Percentiles rank a stretch among this genome's conserved stretches.
These are phyloP conservation scores for Saitozyma sp. DNA, from an alignment of 768 basidiomycete species.

Conservation along the genomic window DNA sequence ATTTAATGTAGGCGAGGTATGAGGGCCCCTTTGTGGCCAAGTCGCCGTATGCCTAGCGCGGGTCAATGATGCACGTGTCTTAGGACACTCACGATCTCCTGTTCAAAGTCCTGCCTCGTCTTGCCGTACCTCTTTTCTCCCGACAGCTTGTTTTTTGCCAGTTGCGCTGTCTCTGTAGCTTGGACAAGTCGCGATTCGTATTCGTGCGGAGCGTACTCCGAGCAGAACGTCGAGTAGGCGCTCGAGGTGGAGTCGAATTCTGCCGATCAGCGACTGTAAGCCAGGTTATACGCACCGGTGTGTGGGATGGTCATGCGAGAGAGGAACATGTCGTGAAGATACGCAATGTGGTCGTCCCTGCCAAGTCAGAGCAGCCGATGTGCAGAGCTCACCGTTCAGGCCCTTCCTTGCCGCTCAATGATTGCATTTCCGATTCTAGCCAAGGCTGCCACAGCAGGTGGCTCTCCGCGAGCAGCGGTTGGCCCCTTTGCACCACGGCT, in stretches of 20 bases:
- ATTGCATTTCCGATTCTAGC: slow-evolving; percentile 37
- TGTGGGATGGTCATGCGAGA: slow-evolving; percentile 34
- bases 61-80: slow-evolving; percentile 2
- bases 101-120: slow-evolving; percentile 38
- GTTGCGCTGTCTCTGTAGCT: slow-evolving; percentile 71
- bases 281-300: slow-evolving; percentile 18
- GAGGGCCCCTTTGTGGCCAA: slow-evolving; percentile 6
- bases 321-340: slow-evolving; percentile 29
- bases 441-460: slow-evolving; percentile 36
- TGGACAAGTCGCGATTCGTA: slow-evolving; percentile 76
- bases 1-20: slow-evolving; percentile 28
- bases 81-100: slow-evolving; percentile 24
- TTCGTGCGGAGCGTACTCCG: slow-evolving; percentile 67
- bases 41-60: slow-evolving; percentile 6
- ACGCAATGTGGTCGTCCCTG: slow-evolving; percentile 10
- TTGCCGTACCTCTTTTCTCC: slow-evolving; percentile 65
- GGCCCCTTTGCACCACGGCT: slow-evolving; percentile 13
- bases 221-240: slow-evolving; percentile 85
- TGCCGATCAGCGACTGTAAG: slow-evolving; percentile 47
- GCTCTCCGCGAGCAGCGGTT: slow-evolving; percentile 25
- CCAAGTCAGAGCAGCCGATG: neutral
- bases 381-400: slow-evolving; percentile 18
- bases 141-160: slow-evolving; percentile 63
- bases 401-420: slow-evolving; percentile 1
- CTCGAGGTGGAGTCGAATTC: slow-evolving; percentile 79